phyloP scores from a whole-genome alignment of 2,329 filamentous ascomycete species.

The Ascochyta fabae region DNA sequence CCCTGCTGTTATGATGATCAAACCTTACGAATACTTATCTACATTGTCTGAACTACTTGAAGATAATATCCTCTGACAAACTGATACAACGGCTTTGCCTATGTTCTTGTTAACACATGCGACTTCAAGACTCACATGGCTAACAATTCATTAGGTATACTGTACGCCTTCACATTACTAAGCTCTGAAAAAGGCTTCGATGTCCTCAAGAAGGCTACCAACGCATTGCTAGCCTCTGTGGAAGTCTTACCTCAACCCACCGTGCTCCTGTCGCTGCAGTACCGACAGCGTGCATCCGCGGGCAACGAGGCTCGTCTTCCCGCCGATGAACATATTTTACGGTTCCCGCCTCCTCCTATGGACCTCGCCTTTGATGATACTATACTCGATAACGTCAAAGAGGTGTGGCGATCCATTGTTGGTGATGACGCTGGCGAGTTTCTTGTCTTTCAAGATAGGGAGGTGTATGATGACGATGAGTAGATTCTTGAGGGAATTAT shows the following conservation, averaged over 20 bases:
- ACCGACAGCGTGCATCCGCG: slow-evolving; percentile 54
- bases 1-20: slow-evolving; percentile 77
- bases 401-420: slow-evolving; percentile 72
- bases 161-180: slow-evolving; percentile 61
- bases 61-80: slow-evolving; percentile 84
- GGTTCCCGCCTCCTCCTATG: slow-evolving; percentile 65
- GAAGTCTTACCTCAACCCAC: slow-evolving; percentile 43
- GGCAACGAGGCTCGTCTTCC: slow-evolving; percentile 27
- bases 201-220: slow-evolving; percentile 52
- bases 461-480: slow-evolving; percentile 66
- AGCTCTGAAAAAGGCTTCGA: slow-evolving; percentile 42
- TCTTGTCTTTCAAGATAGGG: slow-evolving; percentile 79
- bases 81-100: slow-evolving; percentile 67
- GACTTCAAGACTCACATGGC: slow-evolving; percentile 29
- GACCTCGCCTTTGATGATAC: slow-evolving; percentile 78
- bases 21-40: slow-evolving; percentile 95
- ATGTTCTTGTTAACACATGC: slow-evolving; percentile 2
- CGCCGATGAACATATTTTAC: slow-evolving; percentile 56
- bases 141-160: slow-evolving; percentile 59
- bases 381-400: slow-evolving; percentile 69
- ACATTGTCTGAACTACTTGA: slow-evolving; percentile 99
- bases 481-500: neutral
- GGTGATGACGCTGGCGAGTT: slow-evolving; percentile 65
- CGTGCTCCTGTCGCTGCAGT: slow-evolving; percentile 61
- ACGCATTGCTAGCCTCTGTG: slow-evolving; percentile 51